Evolutionary conservation across 2,329 filamentous ascomycete species (phyloP), one percentile per base, ranked within the genome.

Genomic region (Neoascochyta sp.): DNA sequence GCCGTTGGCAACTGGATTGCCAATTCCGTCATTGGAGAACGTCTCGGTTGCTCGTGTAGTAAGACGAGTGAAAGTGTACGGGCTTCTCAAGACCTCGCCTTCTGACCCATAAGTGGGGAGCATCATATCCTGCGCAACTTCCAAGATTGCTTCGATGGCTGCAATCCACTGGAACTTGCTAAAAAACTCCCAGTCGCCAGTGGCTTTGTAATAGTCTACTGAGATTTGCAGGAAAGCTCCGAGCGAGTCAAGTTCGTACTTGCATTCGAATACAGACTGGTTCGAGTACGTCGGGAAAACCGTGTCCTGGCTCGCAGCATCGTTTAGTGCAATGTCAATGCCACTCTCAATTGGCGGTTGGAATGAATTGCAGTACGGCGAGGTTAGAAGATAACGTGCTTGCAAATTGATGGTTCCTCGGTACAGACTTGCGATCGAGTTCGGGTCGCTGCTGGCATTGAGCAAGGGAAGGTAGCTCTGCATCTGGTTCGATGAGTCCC

Each of bases 381-480:
- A 76, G 17, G 73, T 72, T 31, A 77, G 68, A 29, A 86, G 71
- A 57, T 84, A 86, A 24, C 81, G 70, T 13, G 80, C 70, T 54
- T 86, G 82, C 5, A 83, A 68, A 53, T 86, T 86, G 56, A 87
- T 82, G 3, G 82, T 73, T 1, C 82, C 82, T 9, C 81, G 73
- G 62, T 80, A 85, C 0, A 86, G 65, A 13, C 75, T 77, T 18
- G 81, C 80, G 12, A 86, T 68, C 1, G 79, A 81, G 49, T 79
- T 67, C 4, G 66, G 61, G 3, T 70, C 68, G 5, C 63, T 63
- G 20, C 73, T 75, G 3, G 73, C 67, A 32, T 69, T 70, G 11
- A 86, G 63, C 8, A 85, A 62, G 2, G 76, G 71, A 24, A 80
- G 69, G 47, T 86, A 82, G 16, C 79, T 81, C 47, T 85, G 81